Evolutionary conservation across 768 basidiomycete genomes (phyloP).

Genomic region (Russula olivacea): DNA sequence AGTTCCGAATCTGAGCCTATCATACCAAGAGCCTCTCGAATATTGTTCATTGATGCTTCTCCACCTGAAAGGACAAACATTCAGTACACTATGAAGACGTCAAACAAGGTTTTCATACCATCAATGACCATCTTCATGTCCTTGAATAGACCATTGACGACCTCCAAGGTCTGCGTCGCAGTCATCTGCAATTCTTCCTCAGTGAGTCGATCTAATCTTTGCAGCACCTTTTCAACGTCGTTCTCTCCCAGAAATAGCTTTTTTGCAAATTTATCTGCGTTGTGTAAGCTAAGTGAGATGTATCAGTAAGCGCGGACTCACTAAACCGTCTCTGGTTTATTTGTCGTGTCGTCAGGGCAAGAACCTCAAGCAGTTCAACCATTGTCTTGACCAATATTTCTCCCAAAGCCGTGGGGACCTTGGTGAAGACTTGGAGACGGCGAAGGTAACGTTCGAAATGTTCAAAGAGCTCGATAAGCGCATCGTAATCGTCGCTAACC

Average conservation of each 20-base stretch:
- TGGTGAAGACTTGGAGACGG: background rate
- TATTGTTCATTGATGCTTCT: background rate
- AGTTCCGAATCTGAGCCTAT: too few species aligned
- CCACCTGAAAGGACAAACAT: background rate
- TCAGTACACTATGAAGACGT: background rate
- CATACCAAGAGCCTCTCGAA: slow-evolving; percentile 1
- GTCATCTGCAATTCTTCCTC: background rate
- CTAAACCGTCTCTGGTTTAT: background rate
- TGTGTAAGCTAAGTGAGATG: background rate
- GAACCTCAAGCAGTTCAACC: background rate
- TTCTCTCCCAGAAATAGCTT: background rate
- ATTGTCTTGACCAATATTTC: background rate
- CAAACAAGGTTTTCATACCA: background rate
- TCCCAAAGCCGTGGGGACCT: background rate
- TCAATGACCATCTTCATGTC: slow-evolving; percentile 2
- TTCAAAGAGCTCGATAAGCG: background rate
- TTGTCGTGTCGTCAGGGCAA: background rate
- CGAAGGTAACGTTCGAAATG: background rate
- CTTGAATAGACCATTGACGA: slow-evolving; percentile 1
- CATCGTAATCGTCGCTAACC: background rate
- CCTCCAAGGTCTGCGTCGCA: background rate
- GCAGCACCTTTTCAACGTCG: background rate
- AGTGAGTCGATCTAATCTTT: slow-evolving; percentile 5
- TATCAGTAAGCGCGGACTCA: background rate
- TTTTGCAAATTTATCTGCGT: slow-evolving; percentile 2